Percentiles rank a stretch among this genome's conserved stretches.
Conservation (phyloP, 805 yeast genomes). For the Yamadazyma olivae region DNA sequence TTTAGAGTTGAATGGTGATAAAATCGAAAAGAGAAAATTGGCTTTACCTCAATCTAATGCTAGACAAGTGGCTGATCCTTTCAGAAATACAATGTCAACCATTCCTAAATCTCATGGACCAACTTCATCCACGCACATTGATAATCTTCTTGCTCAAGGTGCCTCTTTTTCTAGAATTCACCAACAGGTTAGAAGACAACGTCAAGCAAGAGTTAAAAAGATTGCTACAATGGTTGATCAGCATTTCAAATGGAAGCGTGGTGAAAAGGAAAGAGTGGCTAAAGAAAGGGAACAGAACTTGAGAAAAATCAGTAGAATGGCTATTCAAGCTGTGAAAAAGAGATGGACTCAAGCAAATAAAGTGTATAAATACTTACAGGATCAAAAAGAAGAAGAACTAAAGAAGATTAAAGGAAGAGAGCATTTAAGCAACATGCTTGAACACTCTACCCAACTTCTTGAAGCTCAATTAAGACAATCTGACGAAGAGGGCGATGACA, state of each 20-base stretch:
- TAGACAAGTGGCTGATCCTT: constrained; percentile 43
- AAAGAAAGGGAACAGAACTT: constrained; percentile 74
- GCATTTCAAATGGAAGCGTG: constrained; percentile 81
- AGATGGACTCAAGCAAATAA: constrained; percentile 90
- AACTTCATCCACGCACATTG: constrained; percentile 54
- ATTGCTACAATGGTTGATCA: constrained; percentile 80
- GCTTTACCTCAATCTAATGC: constrained; percentile 38
- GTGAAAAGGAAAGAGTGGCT: constrained; percentile 80
- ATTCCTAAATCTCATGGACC: constrained; percentile 43
- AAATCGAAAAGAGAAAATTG: constrained; percentile 44
- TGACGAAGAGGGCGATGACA: constrained; percentile 17
- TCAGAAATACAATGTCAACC: constrained; percentile 41
- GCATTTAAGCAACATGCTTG: constrained; percentile 82
- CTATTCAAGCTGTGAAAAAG: constrained; percentile 80
- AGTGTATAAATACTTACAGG: constrained; percentile 69
- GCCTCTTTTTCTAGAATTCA: constrained; percentile 66
- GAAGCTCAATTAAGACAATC: constrained; percentile 70
- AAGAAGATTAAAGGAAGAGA: constrained; percentile 80
- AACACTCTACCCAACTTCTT: constrained; percentile 84
- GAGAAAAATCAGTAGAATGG: constrained; percentile 69
- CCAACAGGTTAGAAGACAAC: constrained; percentile 60
- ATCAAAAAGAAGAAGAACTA: constrained; percentile 74
- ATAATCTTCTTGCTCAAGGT: constrained; percentile 76
- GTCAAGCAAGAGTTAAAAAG: constrained; percentile 64
- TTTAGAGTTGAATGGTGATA: constrained; percentile 45